Conservation (phyloP, 75 land plant species). For the Adiantum capillusveneris region DNA sequence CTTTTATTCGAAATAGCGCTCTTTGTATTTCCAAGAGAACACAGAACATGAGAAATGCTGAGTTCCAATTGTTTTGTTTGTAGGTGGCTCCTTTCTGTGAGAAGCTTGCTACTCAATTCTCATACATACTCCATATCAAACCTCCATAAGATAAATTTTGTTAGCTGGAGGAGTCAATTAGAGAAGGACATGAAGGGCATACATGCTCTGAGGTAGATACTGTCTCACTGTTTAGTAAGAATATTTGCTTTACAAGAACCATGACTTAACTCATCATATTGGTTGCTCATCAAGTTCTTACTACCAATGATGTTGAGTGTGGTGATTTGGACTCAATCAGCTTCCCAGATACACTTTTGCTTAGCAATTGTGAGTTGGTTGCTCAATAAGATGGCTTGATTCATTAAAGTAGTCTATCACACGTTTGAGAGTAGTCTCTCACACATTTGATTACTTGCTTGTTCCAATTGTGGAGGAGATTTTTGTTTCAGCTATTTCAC, state of each 20-base stretch:
- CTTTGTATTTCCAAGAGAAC: no score
- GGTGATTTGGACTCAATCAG: constrained; percentile 70
- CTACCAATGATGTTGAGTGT: constrained; percentile 80
- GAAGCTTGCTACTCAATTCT: constrained; percentile 41
- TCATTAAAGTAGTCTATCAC: no score
- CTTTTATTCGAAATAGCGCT: no score
- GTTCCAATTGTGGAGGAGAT: constrained; percentile 65
- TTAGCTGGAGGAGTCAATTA: constrained; percentile 69
- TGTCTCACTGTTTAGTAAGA: no score
- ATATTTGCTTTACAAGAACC: background rate
- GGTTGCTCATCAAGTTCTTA: constrained; percentile 23
- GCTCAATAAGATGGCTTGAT: no score
- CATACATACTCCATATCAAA: constrained; percentile 69
- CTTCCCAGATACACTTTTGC: constrained; percentile 43
- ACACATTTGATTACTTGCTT: no score
- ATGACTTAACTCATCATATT: background rate
- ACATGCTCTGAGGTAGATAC: constrained; percentile 41
- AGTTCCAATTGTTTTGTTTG: no score
- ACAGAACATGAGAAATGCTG: no score
- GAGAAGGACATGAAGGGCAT: constrained; percentile 88
- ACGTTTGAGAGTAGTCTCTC: no score
- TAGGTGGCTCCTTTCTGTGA: constrained; percentile 22
- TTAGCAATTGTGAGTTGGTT: constrained; percentile 44
- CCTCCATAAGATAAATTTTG: constrained; percentile 71
- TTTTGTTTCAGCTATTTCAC: constrained; percentile 76